Evolutionary conservation across 371 early-diverging fungal genomes (phyloP), one percentile per base, ranked within the genome.

Genomic region (Catenaria anguillulae): DNA sequence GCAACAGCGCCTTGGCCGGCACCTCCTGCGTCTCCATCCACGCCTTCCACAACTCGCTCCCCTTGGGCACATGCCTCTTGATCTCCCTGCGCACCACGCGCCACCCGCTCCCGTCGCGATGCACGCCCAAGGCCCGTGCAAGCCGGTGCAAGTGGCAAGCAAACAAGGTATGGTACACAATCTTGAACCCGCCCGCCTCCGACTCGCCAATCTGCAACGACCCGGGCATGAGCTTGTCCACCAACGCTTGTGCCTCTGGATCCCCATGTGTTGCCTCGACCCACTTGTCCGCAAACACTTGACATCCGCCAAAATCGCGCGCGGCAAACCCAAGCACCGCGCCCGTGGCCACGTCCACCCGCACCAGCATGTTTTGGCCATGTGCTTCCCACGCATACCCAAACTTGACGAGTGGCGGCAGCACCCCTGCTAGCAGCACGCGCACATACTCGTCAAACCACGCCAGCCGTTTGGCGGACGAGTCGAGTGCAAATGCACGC

Each of bases 221-320:
- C 0, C 58, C 36, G 17, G 36, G 36, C 4, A 33, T 17, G 35
- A 79, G 55, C 6, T 70, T 62, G 24, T 77, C 61, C 2, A 84
- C 84, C 66, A 43, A 82, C 77, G 40, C 82, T 77, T 2, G 2
- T 48, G 26, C 42, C 10, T 35, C 60, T 46, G 43, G 6, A 26
- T 52, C 23, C 54, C 37, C 34, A 37, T 33, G 69, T 66, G 48
- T 70, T 8, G 78, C 67, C 29, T 64, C 50, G 31, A 64, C 63
- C 31, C 85, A 72, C 23, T 80, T 82, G 34, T 74, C 73, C 31
- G 68, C 75, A 60, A 85, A 82, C 6, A 76, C 77, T 68, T 77
- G 83, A 48, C 84, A 70, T 42, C 87, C 87, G 66, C 87, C 87
- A 76, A 83, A 87, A 68, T 87, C 86, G 56, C 86, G 82, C 56